Conservation (phyloP, 257 asterid genomes). For the Solanum verrucosum region DNA sequence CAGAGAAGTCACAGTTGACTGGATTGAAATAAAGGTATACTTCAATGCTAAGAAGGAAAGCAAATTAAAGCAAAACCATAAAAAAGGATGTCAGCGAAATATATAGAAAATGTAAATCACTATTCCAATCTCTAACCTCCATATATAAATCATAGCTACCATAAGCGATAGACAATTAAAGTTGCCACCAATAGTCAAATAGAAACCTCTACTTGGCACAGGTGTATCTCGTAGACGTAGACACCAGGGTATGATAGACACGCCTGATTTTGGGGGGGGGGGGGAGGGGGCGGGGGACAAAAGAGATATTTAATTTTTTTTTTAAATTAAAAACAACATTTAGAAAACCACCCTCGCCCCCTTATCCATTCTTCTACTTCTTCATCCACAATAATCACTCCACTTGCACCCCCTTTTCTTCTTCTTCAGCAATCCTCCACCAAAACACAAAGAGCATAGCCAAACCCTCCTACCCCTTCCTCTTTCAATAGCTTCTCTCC, state of each 20-base stretch:
- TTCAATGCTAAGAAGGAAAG: background rate
- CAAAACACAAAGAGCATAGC: background rate
- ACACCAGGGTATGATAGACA: background rate
- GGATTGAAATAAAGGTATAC: background rate
- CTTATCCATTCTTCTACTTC: background rate
- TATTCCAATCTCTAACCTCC: background rate
- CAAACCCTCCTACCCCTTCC: background rate
- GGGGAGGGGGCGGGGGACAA: background rate
- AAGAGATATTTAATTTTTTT: background rate
- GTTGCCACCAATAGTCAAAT: background rate
- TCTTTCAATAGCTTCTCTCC: background rate
- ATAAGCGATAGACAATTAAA: background rate
- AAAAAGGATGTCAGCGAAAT: background rate
- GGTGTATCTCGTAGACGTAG: background rate
- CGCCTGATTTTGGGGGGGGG: background rate
- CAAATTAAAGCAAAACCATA: background rate
- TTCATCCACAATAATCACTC: background rate
- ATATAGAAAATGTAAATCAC: background rate
- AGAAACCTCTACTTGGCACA: background rate
- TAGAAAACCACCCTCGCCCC: background rate
- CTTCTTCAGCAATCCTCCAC: background rate
- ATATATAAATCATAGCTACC: background rate
- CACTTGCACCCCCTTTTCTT: background rate
- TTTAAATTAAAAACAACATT: background rate
- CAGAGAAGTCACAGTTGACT: background rate